Evolutionary conservation across 768 basidiomycete species (phyloP), one percentile per base, ranked within the genome.

Genomic region (Clavulina sp.): DNA sequence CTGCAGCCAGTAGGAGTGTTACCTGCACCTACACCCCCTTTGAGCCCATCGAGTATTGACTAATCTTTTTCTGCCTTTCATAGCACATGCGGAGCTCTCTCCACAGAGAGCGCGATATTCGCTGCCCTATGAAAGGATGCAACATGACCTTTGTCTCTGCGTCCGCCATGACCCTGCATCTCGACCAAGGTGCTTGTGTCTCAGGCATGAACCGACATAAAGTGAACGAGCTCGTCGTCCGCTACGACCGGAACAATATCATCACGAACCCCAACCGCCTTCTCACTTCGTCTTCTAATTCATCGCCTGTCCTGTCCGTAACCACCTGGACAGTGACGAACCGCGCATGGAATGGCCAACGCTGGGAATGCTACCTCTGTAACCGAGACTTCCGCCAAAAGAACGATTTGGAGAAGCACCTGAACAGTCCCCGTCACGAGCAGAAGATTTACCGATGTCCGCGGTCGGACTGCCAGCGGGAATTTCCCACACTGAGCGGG

Each of bases 321-420:
- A 47, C 43, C 44, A 36, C 41, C 47, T 36, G 52, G 54, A 52
- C 32, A 52, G 59, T 73, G 1, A 72, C 70, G 6, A 58, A 59
- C 2, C 61, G 55, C 26, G 65, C 73, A 9, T 75, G 66, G 66
- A 73, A 73, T 54, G 67, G 67, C 0, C 3, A 0, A 4, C 65
- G 56, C 4, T 84, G 69, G 60, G 79, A 84, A 62, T 84, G 81
- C 62, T 74, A 75, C 59, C 62, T 84, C 24, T 83, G 81, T 60
- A 70, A 75, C 60, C 52, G 49, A 21, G 56, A 48, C 9, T 77
- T 70, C 57, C 28, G 57, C 48, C 58, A 65, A 0, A 69, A 81
- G 9, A 7, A 16, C 0, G 64, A 62, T 4, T 68, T 84, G 48
- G 80, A 84, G 58, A 67, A 71, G 55, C 83, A 84, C 58, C 68